Percentiles rank a stretch among this genome's conserved stretches.
Conservation (phyloP, 192 early-diverging fungal species). For the Backusella australiensis region DNA sequence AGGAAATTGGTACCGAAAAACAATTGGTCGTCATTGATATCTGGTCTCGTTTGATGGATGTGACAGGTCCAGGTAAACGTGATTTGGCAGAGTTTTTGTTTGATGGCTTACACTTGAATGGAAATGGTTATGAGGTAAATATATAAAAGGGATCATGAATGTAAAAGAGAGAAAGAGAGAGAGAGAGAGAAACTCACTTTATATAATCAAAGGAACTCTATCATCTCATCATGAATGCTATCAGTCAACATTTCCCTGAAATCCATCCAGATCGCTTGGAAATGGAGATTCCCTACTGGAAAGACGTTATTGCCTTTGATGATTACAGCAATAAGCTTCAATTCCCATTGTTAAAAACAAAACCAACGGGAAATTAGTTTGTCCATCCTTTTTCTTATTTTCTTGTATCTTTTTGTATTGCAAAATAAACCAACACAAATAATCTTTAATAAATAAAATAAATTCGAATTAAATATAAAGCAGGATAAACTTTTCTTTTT, state of each 20-base stretch:
- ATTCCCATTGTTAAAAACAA: slow-evolving; percentile 16
- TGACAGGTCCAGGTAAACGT: slow-evolving; percentile 20
- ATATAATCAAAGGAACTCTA: slow-evolving; percentile 33
- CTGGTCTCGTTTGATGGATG: slow-evolving; percentile 40
- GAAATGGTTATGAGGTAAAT: slow-evolving; percentile 52
- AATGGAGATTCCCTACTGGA: slow-evolving; percentile 42
- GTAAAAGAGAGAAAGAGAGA: background rate
- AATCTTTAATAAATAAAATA: background rate
- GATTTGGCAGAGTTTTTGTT: slow-evolving; percentile 36
- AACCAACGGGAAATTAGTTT: slow-evolving; percentile 11
- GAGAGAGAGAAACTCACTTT: background rate
- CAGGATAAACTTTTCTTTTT: background rate
- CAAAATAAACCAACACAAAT: background rate
- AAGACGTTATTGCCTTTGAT: slow-evolving; percentile 12
- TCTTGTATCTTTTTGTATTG: background rate
- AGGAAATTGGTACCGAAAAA: slow-evolving; percentile 40
- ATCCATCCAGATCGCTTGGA: slow-evolving; percentile 48
- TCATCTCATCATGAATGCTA: slow-evolving; percentile 38
- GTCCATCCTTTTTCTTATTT: background rate
- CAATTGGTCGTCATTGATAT: slow-evolving; percentile 33
- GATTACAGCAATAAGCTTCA: slow-evolving; percentile 26
- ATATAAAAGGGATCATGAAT: background rate
- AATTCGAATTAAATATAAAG: background rate
- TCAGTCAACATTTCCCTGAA: slow-evolving; percentile 44
- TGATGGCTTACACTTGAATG: slow-evolving; percentile 60